Conservation (phyloP, 1,284 basidiomycete genomes). For the Chondrostereum purpureum region DNA sequence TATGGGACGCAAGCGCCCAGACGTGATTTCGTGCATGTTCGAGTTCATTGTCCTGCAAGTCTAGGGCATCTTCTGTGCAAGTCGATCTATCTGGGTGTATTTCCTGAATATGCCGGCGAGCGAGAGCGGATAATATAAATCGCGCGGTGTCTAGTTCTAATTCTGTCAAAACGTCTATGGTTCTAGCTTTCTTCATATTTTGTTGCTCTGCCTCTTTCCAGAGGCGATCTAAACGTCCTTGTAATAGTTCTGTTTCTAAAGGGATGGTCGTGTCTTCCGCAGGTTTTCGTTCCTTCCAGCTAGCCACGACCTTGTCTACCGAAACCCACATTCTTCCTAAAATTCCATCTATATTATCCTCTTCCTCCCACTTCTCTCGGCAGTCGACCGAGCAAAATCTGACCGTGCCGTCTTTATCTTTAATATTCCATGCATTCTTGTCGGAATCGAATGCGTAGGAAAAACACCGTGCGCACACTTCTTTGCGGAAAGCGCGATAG, state of each 20-base stretch:
- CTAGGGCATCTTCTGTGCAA: slow-evolving; percentile 33
- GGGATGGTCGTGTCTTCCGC: slow-evolving; percentile 21
- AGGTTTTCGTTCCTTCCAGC: slow-evolving; percentile 20
- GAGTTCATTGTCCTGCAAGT: slow-evolving; percentile 47
- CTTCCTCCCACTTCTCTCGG: slow-evolving; percentile 35
- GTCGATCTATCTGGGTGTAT: slow-evolving; percentile 18
- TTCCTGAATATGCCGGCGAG: slow-evolving; percentile 33
- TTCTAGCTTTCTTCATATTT: slow-evolving; percentile 7
- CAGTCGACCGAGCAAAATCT: slow-evolving; percentile 53
- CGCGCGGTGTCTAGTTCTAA: slow-evolving; percentile 47
- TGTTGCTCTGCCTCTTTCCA: slow-evolving; percentile 26
- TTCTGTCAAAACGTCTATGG: slow-evolving; percentile 14
- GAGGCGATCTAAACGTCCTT: slow-evolving; percentile 29
- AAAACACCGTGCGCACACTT: slow-evolving; percentile 60
- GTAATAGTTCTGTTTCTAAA: no score
- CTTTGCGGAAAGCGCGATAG: slow-evolving; percentile 50
- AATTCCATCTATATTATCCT: slow-evolving; percentile 24
- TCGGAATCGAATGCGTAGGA: slow-evolving; percentile 46
- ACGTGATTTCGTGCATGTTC: slow-evolving; percentile 31
- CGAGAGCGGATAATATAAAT: slow-evolving; percentile 40
- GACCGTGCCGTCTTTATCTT: slow-evolving; percentile 31
- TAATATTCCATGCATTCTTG: slow-evolving; percentile 38
- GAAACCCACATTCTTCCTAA: slow-evolving; percentile 24
- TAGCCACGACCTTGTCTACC: slow-evolving; percentile 28
- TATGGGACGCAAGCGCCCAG: slow-evolving; percentile 34